These are phyloP conservation scores for Pseudopyrenochaeta lycopersici DNA, from an alignment of 2,329 filamentous ascomycete genomes.

Conservation along the genomic window DNA sequence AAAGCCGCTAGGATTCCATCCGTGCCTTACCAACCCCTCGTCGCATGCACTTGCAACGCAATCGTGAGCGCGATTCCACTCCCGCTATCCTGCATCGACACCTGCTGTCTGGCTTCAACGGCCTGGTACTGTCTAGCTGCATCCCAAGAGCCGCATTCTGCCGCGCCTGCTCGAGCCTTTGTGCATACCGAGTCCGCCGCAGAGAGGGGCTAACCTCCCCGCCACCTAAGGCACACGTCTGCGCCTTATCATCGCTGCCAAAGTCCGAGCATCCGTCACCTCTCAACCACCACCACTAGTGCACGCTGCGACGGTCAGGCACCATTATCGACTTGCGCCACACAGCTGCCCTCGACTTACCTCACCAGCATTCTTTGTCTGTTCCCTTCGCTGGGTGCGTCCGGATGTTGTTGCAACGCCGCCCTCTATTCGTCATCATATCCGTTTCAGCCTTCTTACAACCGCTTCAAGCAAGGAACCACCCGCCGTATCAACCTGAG, in stretches of 20 bases:
- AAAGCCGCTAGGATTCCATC: constrained; percentile 36
- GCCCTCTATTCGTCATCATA: constrained; percentile 46
- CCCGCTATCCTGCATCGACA: constrained; percentile 34
- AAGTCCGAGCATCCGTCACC: constrained; percentile 42
- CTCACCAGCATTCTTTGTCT: constrained; percentile 12
- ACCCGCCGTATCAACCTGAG: constrained; percentile 26
- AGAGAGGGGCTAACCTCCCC: constrained; percentile 31
- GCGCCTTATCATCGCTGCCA: constrained; percentile 36
- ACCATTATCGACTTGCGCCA: constrained; percentile 25
- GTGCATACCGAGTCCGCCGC: constrained; percentile 33
- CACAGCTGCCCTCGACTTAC: constrained; percentile 9
- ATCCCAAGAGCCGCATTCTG: constrained; percentile 36
- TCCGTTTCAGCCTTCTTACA: constrained; percentile 48
- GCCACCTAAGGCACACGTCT: constrained; percentile 29
- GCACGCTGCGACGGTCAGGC: constrained; percentile 18
- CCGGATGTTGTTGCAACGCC: constrained; percentile 48
- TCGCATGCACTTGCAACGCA: constrained; percentile 42
- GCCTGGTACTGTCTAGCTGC: constrained; percentile 33
- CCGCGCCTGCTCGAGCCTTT: constrained; percentile 39
- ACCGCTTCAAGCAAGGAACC: constrained; percentile 28
- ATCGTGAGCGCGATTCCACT: constrained; percentile 34
- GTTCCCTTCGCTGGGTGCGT: constrained; percentile 21
- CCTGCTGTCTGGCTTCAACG: constrained; percentile 29
- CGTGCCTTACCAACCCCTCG: constrained; percentile 36
- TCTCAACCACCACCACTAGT: constrained; percentile 26